A percentile compares a stretch with the other conserved stretches of the same genome.
phyloP scores from a whole-genome alignment of 2,329 filamentous ascomycete species.

The Fusarium agapanthi region DNA sequence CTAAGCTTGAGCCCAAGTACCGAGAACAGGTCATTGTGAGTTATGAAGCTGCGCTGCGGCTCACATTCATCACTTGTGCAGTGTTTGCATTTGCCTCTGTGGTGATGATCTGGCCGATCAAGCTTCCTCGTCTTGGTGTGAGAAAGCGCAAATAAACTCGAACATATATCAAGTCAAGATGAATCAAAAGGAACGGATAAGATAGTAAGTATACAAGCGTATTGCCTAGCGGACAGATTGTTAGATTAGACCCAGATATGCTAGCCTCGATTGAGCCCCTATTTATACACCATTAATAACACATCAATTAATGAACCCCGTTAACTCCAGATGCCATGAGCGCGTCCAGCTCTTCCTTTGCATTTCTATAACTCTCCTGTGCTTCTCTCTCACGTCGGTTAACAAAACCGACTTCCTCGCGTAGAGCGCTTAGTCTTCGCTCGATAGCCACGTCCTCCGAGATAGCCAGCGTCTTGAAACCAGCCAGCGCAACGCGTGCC shows the following conservation, averaged over 20 bases:
- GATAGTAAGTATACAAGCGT: background rate
- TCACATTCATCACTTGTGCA: constrained; percentile 56
- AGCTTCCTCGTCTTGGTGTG: constrained; percentile 61
- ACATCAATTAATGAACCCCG: constrained; percentile 49
- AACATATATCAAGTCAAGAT: background rate
- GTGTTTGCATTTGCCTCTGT: constrained; percentile 59
- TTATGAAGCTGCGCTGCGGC: constrained; percentile 61
- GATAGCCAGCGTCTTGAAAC: constrained; percentile 78
- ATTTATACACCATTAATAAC: constrained; percentile 35
- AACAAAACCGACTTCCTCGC: constrained; percentile 85
- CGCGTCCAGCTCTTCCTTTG: constrained; percentile 79
- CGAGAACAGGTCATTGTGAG: constrained; percentile 63
- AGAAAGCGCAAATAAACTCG: constrained; percentile 44
- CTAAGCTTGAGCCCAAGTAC: constrained; percentile 54
- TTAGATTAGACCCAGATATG: constrained; percentile 28
- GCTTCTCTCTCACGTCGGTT: constrained; percentile 86
- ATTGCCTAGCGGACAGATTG: constrained; percentile 24
- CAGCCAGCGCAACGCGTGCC: constrained; percentile 75
- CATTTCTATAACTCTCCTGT: constrained; percentile 82
- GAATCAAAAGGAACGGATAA: background rate
- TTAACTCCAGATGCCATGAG: constrained; percentile 54
- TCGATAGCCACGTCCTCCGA: constrained; percentile 81
- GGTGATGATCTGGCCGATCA: constrained; percentile 59
- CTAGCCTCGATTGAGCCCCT: constrained; percentile 26
- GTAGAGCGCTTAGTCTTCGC: constrained; percentile 75